Evolutionary conservation across 2,329 filamentous ascomycete species (phyloP), one percentile per base, ranked within the genome.

Genomic region (Penicillium sp.): DNA sequence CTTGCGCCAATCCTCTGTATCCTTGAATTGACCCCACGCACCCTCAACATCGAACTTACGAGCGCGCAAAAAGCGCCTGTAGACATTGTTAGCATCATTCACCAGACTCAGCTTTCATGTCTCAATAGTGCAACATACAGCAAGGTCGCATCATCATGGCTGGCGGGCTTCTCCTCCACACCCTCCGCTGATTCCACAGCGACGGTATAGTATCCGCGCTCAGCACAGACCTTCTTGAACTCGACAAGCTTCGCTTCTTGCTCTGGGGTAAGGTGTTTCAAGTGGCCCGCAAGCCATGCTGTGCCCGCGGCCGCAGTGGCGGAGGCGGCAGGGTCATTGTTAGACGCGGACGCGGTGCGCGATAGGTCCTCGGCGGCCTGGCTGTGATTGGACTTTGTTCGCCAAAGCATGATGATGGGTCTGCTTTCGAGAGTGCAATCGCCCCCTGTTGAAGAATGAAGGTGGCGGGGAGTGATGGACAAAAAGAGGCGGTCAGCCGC

Each of bases 1-100:
- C 63, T 84, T 84, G 57, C 92, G 86, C 90, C 92, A 97, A 55
- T 89, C 85, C 74, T 96, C 91, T 0, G 92, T 96, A 52, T 92
- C 89, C 67, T 87, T 86, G 77, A 96, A 96, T 76, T 97, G 92
- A 56, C 78, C 82, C 70, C 87, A 87, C 12, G 92, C 92, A 63
- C 93, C 91, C 62, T 85, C 76, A 9, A 90, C 83, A 26, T 88
- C 78, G 80, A 93, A 97, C 73, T 86, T 89, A 54, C 92, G 86
- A 31, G 92, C 92, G 66, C 92, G 89, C 49, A 97, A 81, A 73
- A 89, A 97, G 57, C 92, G 90, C 59, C 90, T 94, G 51, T 20
- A 54, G 20, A 55, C 48, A 12, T 7, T 7, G 26, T 35, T 5
- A 51, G 40, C 23, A 33, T 35, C 14, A 9, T 27, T 45, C 6